Conservation (phyloP, 1,139 yeast species). For the Meyerozyma athensensis region DNA sequence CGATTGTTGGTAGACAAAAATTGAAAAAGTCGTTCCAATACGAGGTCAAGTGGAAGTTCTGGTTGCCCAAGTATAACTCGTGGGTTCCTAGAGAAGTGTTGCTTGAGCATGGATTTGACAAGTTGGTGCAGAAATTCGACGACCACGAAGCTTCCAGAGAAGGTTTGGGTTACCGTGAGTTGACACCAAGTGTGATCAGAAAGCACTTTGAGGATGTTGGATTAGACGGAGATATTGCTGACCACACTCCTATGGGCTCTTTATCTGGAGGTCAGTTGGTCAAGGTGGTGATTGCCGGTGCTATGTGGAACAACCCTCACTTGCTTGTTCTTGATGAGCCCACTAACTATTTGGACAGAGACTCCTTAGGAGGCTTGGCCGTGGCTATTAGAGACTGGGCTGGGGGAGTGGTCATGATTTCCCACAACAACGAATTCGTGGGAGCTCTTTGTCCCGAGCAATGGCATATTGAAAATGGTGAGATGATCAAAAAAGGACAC, state of each 20-base stretch:
- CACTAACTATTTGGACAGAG: conserved; percentile 96
- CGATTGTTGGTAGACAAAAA: conserved; percentile 95
- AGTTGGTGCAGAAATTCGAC: conserved; percentile 88
- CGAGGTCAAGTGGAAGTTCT: conserved; percentile 90
- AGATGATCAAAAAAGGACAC: conserved; percentile 77
- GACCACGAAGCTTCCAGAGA: conserved; percentile 98
- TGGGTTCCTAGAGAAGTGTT: conserved; percentile 87
- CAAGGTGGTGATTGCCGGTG: conserved; percentile 98
- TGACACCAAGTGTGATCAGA: conserved; percentile 86
- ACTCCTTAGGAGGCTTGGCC: conserved; percentile 94
- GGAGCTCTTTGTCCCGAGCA: conserved; percentile 98
- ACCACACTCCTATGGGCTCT: conserved; percentile 95
- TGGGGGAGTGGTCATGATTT: conserved; percentile 98
- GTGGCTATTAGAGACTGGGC: conserved; percentile 96
- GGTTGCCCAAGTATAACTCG: conserved; percentile 90
- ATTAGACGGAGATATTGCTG: conserved; percentile 95
- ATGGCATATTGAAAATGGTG: conserved; percentile 95
- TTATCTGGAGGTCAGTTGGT: conserved; percentile 97
- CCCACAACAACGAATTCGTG: conserved; percentile 94
- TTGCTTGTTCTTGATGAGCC: conserved; percentile 96
- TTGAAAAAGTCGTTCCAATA: conserved; percentile 94
- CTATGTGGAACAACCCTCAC: conserved; percentile 99
- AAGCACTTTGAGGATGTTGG: conserved; percentile 98
- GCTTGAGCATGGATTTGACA: conserved; percentile 77
- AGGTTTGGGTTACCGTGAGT: conserved; percentile 95